Evolutionary conservation across 768 basidiomycete species (phyloP).

Genomic region (Mycena vitilis): DNA sequence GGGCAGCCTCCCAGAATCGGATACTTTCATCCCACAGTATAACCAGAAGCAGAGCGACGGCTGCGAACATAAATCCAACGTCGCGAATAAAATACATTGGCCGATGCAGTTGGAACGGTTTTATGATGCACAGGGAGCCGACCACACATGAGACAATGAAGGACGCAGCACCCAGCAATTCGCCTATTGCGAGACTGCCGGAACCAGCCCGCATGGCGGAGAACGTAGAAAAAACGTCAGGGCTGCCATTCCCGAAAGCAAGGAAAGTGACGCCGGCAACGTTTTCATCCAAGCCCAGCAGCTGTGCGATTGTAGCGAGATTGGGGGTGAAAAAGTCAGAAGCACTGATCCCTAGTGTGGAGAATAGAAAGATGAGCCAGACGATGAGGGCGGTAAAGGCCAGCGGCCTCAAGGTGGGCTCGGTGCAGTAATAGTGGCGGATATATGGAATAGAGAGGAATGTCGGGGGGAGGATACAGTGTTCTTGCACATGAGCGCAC

Average conservation of each 20-base stretch:
- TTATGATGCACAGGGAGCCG: slow-evolving; percentile 97
- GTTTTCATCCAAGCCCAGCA: slow-evolving; percentile 90
- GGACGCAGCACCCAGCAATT: slow-evolving; percentile 92
- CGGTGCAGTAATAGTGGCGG: slow-evolving; percentile 76
- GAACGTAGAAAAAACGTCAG: slow-evolving; percentile 96
- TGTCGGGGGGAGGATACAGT: slow-evolving; percentile 71
- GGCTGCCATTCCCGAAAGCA: slow-evolving; percentile 97
- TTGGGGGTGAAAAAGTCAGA: slow-evolving; percentile 99
- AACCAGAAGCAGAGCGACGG: slow-evolving; percentile 78
- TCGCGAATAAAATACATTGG: slow-evolving; percentile 87
- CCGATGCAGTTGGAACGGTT: slow-evolving; percentile 87
- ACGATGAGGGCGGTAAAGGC: slow-evolving; percentile 72
- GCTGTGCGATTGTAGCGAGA: slow-evolving; percentile 86
- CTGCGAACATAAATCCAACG: slow-evolving; percentile 92
- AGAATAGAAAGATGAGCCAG: slow-evolving; percentile 94
- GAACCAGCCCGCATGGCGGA: slow-evolving; percentile 89
- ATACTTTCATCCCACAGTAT: slow-evolving; percentile 85
- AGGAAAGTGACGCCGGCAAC: slow-evolving; percentile 97
- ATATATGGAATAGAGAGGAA: slow-evolving; percentile 80
- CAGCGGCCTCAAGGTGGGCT: slow-evolving; percentile 63
- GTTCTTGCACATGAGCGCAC: slow-evolving; percentile 69
- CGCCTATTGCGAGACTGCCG: slow-evolving; percentile 92
- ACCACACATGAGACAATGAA: slow-evolving; percentile 98
- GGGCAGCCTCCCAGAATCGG: slow-evolving; percentile 74
- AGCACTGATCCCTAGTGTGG: slow-evolving; percentile 93